A percentile compares a stretch with the other conserved stretches of the same genome.
Evolutionary conservation across 2,329 filamentous ascomycete species (phyloP).

Genomic region (Cordyceps javanica): DNA sequence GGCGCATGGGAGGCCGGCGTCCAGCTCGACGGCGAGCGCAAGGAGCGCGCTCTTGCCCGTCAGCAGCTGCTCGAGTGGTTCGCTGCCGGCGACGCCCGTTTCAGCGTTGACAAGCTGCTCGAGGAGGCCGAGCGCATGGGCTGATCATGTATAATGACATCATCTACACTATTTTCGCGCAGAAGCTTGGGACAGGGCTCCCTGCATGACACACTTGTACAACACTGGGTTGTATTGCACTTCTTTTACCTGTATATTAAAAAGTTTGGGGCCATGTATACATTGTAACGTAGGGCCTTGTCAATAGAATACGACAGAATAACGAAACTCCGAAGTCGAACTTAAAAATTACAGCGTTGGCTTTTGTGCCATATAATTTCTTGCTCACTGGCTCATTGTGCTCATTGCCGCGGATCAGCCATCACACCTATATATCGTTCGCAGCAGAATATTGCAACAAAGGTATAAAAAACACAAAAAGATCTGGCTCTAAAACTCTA

Average conservation of each 20-base stretch:
- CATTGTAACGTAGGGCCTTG: neutral
- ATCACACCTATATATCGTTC: neutral
- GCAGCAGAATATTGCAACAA: neutral
- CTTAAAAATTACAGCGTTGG: neutral
- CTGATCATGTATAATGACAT: slow-evolving; percentile 24
- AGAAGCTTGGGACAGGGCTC: neutral
- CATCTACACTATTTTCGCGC: neutral
- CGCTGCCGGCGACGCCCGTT: slow-evolving; percentile 66
- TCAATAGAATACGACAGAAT: neutral
- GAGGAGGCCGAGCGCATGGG: slow-evolving; percentile 82
- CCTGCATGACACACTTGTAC: neutral
- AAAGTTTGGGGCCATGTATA: neutral
- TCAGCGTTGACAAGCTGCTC: slow-evolving; percentile 77
- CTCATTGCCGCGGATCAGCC: neutral
- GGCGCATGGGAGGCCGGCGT: slow-evolving; percentile 52
- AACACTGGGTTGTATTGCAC: neutral
- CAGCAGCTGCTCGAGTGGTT: slow-evolving; percentile 76
- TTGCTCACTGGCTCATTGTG: neutral
- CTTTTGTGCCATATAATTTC: neutral
- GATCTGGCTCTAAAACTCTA: neutral
- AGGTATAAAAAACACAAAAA: neutral
- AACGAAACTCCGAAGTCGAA: neutral
- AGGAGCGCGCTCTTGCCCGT: slow-evolving; percentile 56
- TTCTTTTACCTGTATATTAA: slow-evolving; percentile 1
- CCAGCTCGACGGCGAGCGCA: slow-evolving; percentile 30